Evolutionary conservation across 1,284 basidiomycete genomes (phyloP).

Genomic region (Sporisorium exsertum): DNA sequence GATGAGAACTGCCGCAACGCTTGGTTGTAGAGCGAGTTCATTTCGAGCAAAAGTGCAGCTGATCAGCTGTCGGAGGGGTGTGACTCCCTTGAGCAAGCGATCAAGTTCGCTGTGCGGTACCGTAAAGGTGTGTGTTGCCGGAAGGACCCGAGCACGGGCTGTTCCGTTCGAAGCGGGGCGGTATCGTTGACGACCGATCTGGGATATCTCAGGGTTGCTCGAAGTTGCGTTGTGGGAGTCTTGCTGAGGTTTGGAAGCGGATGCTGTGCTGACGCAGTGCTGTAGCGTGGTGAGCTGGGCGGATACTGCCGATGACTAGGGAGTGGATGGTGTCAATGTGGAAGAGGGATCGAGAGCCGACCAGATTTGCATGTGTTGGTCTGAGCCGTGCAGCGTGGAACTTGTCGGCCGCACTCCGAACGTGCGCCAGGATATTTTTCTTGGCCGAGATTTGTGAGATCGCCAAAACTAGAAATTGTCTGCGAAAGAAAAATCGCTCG

Average conservation of each 20-base stretch:
- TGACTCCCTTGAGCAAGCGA: not conserved
- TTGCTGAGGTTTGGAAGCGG: not conserved
- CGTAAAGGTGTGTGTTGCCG: not conserved
- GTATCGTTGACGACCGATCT: not conserved
- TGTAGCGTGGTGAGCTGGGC: not conserved
- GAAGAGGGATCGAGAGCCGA: not conserved
- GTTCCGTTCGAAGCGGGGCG: not conserved
- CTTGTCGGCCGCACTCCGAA: constrained; percentile 8
- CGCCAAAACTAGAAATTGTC: not conserved
- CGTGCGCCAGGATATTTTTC: constrained; percentile 9
- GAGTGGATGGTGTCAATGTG: constrained; percentile 7
- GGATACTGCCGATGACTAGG: not conserved
- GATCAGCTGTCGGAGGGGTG: not conserved
- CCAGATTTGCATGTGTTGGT: not conserved
- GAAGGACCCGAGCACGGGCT: not conserved
- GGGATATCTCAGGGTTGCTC: not conserved
- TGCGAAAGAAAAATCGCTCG: too few species aligned
- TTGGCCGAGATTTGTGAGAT: constrained; percentile 2
- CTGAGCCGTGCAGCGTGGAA: constrained; percentile 8
- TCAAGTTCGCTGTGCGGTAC: not conserved
- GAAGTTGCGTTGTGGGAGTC: not conserved
- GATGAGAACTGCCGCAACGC: constrained; percentile 65
- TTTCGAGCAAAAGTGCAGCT: constrained; percentile 11
- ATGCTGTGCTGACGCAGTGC: not conserved
- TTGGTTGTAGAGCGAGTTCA: constrained; percentile 69